Evolutionary conservation across 176 grass and related monocot species (phyloP).

Genomic region (Tillandsia leiboldiana): DNA sequence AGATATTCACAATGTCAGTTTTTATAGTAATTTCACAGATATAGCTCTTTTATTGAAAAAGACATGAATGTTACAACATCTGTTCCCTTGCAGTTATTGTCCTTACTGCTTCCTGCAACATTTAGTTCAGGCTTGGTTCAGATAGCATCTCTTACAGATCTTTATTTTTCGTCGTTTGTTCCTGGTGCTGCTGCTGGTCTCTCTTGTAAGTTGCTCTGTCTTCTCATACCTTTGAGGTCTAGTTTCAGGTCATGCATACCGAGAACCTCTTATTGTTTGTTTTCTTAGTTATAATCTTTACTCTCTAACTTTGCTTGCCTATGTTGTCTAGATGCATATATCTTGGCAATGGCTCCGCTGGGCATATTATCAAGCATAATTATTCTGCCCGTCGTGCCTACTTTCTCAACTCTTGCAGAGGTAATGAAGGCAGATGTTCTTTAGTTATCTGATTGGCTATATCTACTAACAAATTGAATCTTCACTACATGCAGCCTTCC

Average conservation of each 20-base stretch:
- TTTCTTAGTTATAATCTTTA: not conserved
- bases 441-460: not conserved
- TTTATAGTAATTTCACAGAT: not conserved
- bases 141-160: constrained; percentile 11
- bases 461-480: not conserved
- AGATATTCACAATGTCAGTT: constrained; percentile 10
- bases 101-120: constrained; percentile 5
- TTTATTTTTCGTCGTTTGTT: constrained; percentile 15
- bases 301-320: not conserved
- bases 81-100: constrained; percentile 3
- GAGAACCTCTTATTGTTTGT: not conserved
- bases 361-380: constrained; percentile 3
- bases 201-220: not conserved
- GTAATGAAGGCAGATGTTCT: not conserved
- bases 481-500: constrained; percentile 6
- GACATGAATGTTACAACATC: not conserved
- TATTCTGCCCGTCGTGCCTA: constrained; percentile 3
- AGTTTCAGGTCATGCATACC: not conserved
- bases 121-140: constrained; percentile 9
- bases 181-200: constrained; percentile 13
- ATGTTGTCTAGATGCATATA: constrained; percentile 4
- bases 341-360: constrained; percentile 4
- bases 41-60: not conserved
- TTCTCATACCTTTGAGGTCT: not conserved
- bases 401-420: constrained; percentile 7